Evolutionary conservation across 371 early-diverging fungal species (phyloP), one percentile per base, ranked within the genome.

Genomic region (Rhizomucor miehei): DNA sequence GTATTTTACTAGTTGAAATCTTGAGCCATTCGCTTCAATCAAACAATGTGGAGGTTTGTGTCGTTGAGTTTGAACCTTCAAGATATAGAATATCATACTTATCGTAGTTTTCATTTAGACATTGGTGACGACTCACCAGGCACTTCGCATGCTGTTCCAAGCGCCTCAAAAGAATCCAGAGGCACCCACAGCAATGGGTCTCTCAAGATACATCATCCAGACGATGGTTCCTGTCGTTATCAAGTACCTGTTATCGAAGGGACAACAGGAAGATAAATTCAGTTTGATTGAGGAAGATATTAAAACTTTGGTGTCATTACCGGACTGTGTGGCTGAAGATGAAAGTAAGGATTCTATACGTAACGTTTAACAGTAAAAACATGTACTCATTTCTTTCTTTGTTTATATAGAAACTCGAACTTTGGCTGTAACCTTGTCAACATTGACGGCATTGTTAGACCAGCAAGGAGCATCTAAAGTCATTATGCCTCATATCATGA

Each of bases 341-440:
- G 71, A 77, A 51, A 63, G 80, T 80, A 74, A 65, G 74, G 13
- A 38, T 19, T 11, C n/a, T n/a, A n/a, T n/a, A n/a, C n/a, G n/a
- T n/a, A n/a, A n/a, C n/a, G 9, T 2, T n/a, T 9, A 6, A 23
- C 21, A 24, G 13, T 24, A 13, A 9, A 16, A 5, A 20, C 3
- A 11, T 35, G 24, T 24, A 19, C 24, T 36, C 11, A 21, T 21
- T 38, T 1, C 14, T 29, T 29, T 35, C 19, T 40, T 17, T 37
- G 13, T 29, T 5, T 45, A 9, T 44, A 40, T 50, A 76, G 77
- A 65, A 46, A 23, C 54, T 0, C 16, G 38, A 6, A 44, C 72
- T 11, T 46, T 77, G n/a, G 57, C 63, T 12, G 54, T 77, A 20
- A 45, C 74, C 23, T 52, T 81, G 10, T 70, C 79, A 0, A 73